Percentiles rank a stretch among this genome's conserved stretches.
Conservation (phyloP, 129 eudicot species). For the Smallanthus sonchifolius region DNA sequence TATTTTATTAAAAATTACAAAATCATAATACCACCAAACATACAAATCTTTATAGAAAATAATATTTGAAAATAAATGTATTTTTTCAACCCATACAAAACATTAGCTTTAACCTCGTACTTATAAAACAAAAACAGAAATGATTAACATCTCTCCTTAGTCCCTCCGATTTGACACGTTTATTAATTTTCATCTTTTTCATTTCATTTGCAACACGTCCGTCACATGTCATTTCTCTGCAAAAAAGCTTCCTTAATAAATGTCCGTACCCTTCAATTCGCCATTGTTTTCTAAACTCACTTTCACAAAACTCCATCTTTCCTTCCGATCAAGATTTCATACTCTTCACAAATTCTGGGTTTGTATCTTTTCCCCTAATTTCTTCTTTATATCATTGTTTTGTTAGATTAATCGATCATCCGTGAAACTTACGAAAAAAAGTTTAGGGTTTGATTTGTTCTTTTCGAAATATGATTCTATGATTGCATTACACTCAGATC, state of each 20-base stretch:
- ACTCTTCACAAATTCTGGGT: slow-evolving; percentile 15
- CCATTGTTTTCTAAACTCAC: slow-evolving; percentile 19
- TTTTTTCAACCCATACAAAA: too few species aligned
- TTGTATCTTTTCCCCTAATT: slow-evolving; percentile 13
- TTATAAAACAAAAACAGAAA: too few species aligned
- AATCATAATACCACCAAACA: too few species aligned
- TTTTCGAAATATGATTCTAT: neutral
- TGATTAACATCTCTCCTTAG: too few species aligned
- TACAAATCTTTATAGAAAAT: too few species aligned
- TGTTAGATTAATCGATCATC: neutral
- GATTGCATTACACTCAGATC: neutral
- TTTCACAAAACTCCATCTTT: neutral
- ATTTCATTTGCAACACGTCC: slow-evolving; percentile 1
- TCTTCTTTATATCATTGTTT: neutral
- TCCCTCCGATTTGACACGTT: slow-evolving; percentile 6
- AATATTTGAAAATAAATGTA: too few species aligned
- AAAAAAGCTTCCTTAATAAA: neutral
- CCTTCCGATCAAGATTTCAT: neutral
- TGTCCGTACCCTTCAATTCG: slow-evolving; percentile 10
- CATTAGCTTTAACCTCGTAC: too few species aligned
- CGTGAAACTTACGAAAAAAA: neutral
- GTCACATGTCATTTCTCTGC: neutral
- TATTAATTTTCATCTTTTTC: neutral
- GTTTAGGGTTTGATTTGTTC: slow-evolving; percentile 13
- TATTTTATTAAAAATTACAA: too few species aligned